Percentiles rank a stretch among this genome's conserved stretches.
Evolutionary conservation across 108 stramenopile genomes (phyloP).

Genomic region (Asterionellopsis glacialis): DNA sequence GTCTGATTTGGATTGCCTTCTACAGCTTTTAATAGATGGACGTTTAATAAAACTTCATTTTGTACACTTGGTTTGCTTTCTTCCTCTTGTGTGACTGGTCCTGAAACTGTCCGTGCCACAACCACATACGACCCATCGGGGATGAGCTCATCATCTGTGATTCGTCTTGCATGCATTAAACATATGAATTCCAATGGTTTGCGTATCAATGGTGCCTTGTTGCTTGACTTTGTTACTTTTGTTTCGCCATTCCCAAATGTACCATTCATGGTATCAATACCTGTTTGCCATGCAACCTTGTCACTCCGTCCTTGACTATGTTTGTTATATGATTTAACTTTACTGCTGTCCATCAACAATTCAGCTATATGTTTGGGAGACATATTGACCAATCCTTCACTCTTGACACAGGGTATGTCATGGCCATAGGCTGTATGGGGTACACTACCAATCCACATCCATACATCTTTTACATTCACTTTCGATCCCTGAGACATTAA

Average conservation of each 20-base stretch:
- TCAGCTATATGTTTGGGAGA: slow-evolving; percentile 52
- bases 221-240: slow-evolving; percentile 56
- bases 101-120: slow-evolving; percentile 52
- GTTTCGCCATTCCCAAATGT: slow-evolving; percentile 35
- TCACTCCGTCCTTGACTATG: slow-evolving; percentile 64
- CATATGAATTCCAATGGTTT: slow-evolving; percentile 60
- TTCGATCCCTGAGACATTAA: slow-evolving; percentile 5
- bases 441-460: slow-evolving; percentile 28
- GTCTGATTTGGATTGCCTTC: slow-evolving; percentile 42
- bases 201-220: slow-evolving; percentile 58
- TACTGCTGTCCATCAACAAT: slow-evolving; percentile 59
- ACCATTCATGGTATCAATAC: slow-evolving; percentile 43
- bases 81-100: background rate
- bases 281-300: slow-evolving; percentile 25
- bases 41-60: slow-evolving; percentile 69
- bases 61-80: slow-evolving; percentile 6
- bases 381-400: slow-evolving; percentile 53
- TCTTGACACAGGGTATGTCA: slow-evolving; percentile 60
- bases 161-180: slow-evolving; percentile 56
- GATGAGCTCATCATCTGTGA: slow-evolving; percentile 3
- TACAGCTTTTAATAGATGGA: slow-evolving; percentile 54
- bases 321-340: slow-evolving; percentile 77
- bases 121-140: slow-evolving; percentile 63
- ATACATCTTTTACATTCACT: slow-evolving; percentile 6
- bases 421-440: slow-evolving; percentile 35